Conservation (phyloP, 2,329 filamentous ascomycete species). For the Purpureocillium lavendulum region DNA sequence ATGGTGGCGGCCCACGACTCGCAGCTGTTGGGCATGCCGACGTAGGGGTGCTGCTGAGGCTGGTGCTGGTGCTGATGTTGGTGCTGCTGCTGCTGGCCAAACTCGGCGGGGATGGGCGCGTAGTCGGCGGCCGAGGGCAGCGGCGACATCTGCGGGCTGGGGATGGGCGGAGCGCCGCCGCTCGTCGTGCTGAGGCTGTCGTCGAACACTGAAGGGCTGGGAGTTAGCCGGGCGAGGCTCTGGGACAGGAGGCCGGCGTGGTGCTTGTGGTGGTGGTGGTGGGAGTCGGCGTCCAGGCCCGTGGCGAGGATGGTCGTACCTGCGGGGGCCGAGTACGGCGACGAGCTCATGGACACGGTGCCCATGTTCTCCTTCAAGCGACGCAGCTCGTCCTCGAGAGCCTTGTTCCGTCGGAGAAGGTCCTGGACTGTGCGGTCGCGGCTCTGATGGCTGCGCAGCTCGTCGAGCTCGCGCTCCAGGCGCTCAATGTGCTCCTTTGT, state of each 20-base stretch:
- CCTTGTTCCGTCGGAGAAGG: constrained; percentile 42
- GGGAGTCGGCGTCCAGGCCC: constrained; percentile 6
- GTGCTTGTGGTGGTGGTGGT: no score
- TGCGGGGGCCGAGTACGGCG: constrained; percentile 29
- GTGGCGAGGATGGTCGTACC: constrained; percentile 21
- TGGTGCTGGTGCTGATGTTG: no score
- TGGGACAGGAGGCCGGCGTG: constrained; percentile 4
- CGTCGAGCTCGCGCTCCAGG: constrained; percentile 66
- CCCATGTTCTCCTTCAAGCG: constrained; percentile 36
- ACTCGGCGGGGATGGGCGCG: constrained; percentile 31
- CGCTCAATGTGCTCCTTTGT: constrained; percentile 80
- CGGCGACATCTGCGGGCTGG: constrained; percentile 35
- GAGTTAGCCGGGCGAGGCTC: constrained; percentile 10
- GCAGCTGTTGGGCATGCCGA: constrained; percentile 30
- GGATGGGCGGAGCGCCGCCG: constrained; percentile 24
- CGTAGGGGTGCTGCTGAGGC: constrained; percentile 11
- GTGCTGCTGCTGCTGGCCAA: constrained; percentile 14
- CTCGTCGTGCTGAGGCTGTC: constrained; percentile 27
- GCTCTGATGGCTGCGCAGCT: constrained; percentile 48
- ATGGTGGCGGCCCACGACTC: constrained; percentile 38
- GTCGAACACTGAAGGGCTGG: constrained; percentile 27
- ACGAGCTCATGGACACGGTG: constrained; percentile 27
- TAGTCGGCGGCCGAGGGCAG: constrained; percentile 35
- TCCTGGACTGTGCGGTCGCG: constrained; percentile 44
- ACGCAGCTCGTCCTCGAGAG: constrained; percentile 44